Percentiles rank a stretch among this genome's conserved stretches.
These are phyloP conservation scores for Gastrodia elata DNA, from an alignment of 106 monocot genomes.

Conservation along the genomic window DNA sequence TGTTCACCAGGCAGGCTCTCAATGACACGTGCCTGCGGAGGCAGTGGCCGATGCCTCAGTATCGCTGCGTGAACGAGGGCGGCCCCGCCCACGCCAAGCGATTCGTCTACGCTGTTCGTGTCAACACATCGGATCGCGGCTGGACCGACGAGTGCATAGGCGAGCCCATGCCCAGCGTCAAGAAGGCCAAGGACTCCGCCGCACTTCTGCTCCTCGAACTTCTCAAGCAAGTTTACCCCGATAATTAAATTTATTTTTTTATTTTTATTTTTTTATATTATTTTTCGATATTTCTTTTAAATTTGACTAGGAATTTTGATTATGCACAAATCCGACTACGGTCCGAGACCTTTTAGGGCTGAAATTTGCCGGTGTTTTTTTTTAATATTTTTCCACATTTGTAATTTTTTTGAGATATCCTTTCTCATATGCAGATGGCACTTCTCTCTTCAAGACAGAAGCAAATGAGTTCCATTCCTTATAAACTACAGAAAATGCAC, in stretches of 20 bases:
- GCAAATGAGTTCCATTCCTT: too few species aligned
- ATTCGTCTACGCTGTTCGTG: conserved; percentile 83
- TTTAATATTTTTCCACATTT: too few species aligned
- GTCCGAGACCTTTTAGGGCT: too few species aligned
- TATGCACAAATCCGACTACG: too few species aligned
- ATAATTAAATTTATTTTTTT: conserved; percentile 10
- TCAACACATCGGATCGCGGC: conserved; percentile 72
- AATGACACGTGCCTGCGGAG: conserved; percentile 85
- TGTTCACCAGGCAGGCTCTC: conserved; percentile 88
- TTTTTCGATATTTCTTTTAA: too few species aligned
- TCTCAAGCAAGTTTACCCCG: conserved; percentile 45
- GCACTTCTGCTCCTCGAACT: conserved; percentile 83
- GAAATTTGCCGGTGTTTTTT: too few species aligned
- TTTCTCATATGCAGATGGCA: too few species aligned
- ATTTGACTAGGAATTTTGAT: too few species aligned
- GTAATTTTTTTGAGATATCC: too few species aligned
- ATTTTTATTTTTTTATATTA: too few species aligned
- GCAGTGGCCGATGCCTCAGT: conserved; percentile 98
- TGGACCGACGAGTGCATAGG: conserved; percentile 97
- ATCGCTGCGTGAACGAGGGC: conserved; percentile 81
- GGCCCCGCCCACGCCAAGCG: conserved; percentile 94
- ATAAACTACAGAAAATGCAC: too few species aligned
- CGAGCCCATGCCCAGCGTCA: conserved; percentile 98
- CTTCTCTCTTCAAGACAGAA: too few species aligned
- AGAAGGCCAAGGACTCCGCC: conserved; percentile 97